Conservation (phyloP, 495 filamentous ascomycete species). For the Letharia columbiana region DNA sequence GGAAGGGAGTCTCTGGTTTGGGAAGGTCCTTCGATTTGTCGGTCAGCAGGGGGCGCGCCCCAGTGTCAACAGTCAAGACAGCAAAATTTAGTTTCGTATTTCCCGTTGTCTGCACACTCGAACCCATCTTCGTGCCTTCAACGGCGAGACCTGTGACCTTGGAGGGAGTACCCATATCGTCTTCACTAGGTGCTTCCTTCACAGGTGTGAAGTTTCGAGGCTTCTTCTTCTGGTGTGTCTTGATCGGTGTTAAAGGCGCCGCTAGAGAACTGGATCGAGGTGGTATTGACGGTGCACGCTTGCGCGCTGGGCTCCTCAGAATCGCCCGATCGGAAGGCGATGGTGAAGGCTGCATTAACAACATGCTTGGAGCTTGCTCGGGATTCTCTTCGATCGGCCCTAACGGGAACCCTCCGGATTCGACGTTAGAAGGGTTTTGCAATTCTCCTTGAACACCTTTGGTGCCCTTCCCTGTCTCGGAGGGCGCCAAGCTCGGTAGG, state of each 20-base stretch:
- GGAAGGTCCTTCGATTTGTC: conserved; percentile 1
- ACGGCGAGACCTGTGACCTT: neutral
- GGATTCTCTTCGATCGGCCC: neutral
- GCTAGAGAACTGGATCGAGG: conserved; percentile 8
- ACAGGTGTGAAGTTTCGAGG: conserved; percentile 2
- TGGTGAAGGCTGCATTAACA: neutral
- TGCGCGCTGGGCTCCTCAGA: conserved; percentile 5
- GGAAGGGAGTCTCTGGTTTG: conserved; percentile 11
- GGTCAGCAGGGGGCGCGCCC: neutral
- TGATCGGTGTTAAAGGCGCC: conserved; percentile 8
- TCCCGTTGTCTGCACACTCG: neutral
- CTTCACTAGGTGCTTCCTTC: neutral
- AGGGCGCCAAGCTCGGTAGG: neutral
- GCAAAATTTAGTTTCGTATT: neutral
- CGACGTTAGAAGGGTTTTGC: neutral
- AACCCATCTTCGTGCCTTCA: neutral
- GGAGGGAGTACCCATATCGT: neutral
- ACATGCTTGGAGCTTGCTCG: neutral
- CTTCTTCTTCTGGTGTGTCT: conserved; percentile 16
- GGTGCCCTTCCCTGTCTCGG: neutral
- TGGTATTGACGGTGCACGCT: conserved; percentile 6
- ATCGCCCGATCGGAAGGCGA: neutral
- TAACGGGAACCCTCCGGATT: neutral
- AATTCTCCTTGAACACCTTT: neutral
- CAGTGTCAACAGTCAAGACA: neutral